Conservation (phyloP, 139 green algal species). For the Asterochloris sp. region DNA sequence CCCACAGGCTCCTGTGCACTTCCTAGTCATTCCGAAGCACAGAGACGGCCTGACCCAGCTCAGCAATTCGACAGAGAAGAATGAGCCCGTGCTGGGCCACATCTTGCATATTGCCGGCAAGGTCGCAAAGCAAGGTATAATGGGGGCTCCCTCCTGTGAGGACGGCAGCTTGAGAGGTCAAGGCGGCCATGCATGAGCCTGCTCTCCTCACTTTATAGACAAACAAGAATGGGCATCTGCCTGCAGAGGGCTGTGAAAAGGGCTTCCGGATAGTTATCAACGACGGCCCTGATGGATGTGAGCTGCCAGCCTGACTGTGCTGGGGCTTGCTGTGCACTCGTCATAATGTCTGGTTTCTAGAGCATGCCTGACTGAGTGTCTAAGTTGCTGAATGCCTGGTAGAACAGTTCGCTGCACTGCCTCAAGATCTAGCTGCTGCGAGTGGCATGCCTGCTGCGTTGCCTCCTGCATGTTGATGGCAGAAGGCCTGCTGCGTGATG, state of each 20-base stretch:
- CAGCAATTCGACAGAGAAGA: conserved; percentile 64
- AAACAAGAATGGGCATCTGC: no score
- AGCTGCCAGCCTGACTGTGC: conserved; percentile 14
- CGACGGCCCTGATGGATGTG: conserved; percentile 78
- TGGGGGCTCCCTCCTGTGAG: no score
- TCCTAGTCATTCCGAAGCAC: conserved; percentile 91
- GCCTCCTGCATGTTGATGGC: background rate
- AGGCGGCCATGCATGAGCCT: no score
- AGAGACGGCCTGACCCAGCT: conserved; percentile 72
- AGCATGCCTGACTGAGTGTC: no score
- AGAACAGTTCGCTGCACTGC: no score
- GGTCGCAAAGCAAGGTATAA: conserved; percentile 39
- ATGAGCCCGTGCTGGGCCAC: conserved; percentile 87
- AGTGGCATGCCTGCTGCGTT: background rate
- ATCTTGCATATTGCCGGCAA: conserved; percentile 81
- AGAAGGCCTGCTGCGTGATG: background rate
- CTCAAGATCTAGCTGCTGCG: background rate
- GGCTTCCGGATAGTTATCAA: conserved; percentile 92
- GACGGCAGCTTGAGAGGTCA: no score
- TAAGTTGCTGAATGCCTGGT: no score
- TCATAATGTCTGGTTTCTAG: no score
- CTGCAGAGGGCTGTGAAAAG: conserved; percentile 29
- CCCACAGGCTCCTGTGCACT: conserved; percentile 83
- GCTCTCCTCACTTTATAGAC: background rate
- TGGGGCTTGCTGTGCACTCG: background rate